phyloP scores from a whole-genome alignment of 2,329 filamentous ascomycete species.

The Cladophialophora chaetospira region DNA sequence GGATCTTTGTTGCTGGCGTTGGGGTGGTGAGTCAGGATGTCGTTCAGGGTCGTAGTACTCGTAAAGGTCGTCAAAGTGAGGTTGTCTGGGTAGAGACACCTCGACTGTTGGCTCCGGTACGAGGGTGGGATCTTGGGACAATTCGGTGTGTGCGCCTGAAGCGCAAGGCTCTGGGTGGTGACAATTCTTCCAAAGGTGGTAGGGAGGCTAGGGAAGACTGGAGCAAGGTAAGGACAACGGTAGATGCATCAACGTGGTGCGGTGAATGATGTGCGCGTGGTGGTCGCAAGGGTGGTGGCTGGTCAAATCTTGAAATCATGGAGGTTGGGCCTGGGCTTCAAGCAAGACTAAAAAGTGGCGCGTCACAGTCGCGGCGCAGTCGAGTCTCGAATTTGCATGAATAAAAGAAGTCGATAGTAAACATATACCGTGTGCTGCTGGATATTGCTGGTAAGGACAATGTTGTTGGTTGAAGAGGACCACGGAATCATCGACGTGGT shows the following conservation, averaged over 20 bases:
- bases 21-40: constrained; percentile 23
- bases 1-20: constrained; percentile 33
- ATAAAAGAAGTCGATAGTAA: background rate
- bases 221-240: constrained; percentile 12
- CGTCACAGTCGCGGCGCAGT: constrained; percentile 20
- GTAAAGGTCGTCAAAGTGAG: constrained; percentile 55
- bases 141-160: constrained; percentile 22
- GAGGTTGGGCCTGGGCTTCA: constrained; percentile 30
- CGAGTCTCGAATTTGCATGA: constrained; percentile 9
- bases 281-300: constrained; percentile 23
- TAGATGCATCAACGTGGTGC: constrained; percentile 24
- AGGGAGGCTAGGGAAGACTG: constrained; percentile 19
- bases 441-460: background rate
- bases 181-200: constrained; percentile 3
- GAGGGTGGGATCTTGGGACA: constrained; percentile 21
- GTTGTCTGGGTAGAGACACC: constrained; percentile 40
- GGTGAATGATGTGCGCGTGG: constrained; percentile 17
- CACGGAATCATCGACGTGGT: constrained; percentile 15
- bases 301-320: constrained; percentile 28
- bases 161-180: constrained; percentile 22
- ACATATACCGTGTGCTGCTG: constrained; percentile 1
- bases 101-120: constrained; percentile 30
- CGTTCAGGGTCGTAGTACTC: constrained; percentile 52
- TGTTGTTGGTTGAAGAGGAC: constrained; percentile 12
- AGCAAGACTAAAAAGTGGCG: constrained; percentile 7